These are phyloP conservation scores for Amphichorda felina DNA, from an alignment of 2,329 filamentous ascomycete species.

Conservation along the genomic window DNA sequence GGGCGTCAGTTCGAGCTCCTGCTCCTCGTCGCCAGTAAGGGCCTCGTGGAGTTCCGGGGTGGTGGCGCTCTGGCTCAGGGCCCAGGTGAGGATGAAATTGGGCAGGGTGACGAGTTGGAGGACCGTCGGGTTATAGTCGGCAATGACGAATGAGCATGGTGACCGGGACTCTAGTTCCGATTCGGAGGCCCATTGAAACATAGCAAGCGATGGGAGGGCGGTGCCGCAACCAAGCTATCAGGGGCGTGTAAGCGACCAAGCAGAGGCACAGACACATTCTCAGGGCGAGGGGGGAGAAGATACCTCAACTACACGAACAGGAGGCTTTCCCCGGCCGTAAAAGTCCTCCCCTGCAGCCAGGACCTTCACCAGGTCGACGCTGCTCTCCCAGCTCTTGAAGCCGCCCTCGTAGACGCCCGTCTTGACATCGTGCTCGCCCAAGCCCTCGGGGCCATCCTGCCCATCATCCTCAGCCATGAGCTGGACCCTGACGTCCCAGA, in stretches of 20 bases:
- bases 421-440: constrained; percentile 63
- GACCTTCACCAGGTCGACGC: constrained; percentile 66
- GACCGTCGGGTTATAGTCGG: constrained; percentile 73
- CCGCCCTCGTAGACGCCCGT: constrained; percentile 78
- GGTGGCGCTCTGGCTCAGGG: constrained; percentile 29
- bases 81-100: constrained; percentile 64
- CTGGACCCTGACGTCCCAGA: constrained; percentile 74
- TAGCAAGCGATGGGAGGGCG: constrained; percentile 57
- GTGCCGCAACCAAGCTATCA: constrained; percentile 67
- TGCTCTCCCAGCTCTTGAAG: constrained; percentile 86
- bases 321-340: constrained; percentile 15
- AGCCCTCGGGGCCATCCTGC: constrained; percentile 25
- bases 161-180: constrained; percentile 4
- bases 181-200: constrained; percentile 48
- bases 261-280: too few relatives aligned
- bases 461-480: constrained; percentile 61
- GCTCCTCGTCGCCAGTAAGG: constrained; percentile 28
- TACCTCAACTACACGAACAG: constrained; percentile 42
- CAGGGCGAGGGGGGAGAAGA: constrained; percentile 8
- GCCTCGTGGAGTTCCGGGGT: constrained; percentile 27
- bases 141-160: constrained; percentile 46
- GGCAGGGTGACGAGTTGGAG: constrained; percentile 68
- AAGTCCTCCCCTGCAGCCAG: constrained; percentile 29
- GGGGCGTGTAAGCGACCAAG: neutral
- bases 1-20: constrained; percentile 52